Percentiles rank a stretch among this genome's conserved stretches.
Evolutionary conservation across 768 basidiomycete species (phyloP).

Genomic region (Boletus patriciae): DNA sequence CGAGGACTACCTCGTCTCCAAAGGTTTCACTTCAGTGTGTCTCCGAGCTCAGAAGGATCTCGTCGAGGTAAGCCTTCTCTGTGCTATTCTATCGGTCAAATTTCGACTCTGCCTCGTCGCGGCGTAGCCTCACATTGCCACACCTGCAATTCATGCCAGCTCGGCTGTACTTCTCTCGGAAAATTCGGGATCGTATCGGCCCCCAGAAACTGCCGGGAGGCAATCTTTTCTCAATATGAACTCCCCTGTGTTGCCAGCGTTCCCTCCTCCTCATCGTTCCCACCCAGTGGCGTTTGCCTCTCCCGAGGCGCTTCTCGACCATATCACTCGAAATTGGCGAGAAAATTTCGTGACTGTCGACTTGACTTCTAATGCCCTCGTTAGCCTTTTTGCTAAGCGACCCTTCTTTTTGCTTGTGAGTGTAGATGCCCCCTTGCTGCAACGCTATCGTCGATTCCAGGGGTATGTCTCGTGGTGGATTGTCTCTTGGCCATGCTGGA

Average conservation of each 20-base stretch:
- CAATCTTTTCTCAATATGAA: slow-evolving; percentile 23
- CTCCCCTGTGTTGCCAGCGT: slow-evolving; percentile 16
- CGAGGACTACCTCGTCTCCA: slow-evolving; percentile 56
- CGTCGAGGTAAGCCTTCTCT: slow-evolving; percentile 16
- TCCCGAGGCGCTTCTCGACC: slow-evolving; percentile 57
- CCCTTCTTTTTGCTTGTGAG: slow-evolving; percentile 88
- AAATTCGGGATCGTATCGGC: background rate
- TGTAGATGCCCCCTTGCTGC: slow-evolving; percentile 78
- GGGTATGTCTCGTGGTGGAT: slow-evolving; percentile 38
- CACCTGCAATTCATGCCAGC: background rate
- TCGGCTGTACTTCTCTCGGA: background rate
- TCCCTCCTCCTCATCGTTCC: slow-evolving; percentile 22
- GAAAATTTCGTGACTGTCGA: slow-evolving; percentile 80
- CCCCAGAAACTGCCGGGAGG: slow-evolving; percentile 4
- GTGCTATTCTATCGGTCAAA: background rate
- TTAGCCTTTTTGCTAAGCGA: slow-evolving; percentile 74
- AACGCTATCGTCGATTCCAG: slow-evolving; percentile 62
- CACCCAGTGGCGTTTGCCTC: slow-evolving; percentile 40
- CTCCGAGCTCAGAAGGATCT: slow-evolving; percentile 30
- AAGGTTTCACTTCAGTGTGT: slow-evolving; percentile 56
- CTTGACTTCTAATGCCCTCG: slow-evolving; percentile 50
- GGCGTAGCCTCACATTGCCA: slow-evolving; percentile 9
- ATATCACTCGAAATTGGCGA: slow-evolving; percentile 82
- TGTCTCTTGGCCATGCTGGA: slow-evolving; percentile 7
- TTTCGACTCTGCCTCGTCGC: background rate